These are phyloP conservation scores for Emericellopsis atlantica DNA, from an alignment of 2,329 filamentous ascomycete genomes.

Conservation along the genomic window DNA sequence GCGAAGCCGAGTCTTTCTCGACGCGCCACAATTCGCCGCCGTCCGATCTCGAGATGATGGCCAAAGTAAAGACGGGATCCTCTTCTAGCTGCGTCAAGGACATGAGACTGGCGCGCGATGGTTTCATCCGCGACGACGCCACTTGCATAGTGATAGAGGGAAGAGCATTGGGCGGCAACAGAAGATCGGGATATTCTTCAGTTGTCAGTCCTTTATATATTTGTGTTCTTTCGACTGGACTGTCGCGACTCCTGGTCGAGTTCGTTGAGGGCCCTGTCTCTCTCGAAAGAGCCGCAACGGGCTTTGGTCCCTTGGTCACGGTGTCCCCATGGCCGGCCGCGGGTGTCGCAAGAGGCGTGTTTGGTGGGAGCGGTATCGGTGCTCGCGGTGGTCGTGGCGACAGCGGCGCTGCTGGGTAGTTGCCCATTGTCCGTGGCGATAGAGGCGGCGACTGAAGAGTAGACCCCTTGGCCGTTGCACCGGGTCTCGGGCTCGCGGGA, in stretches of 20 bases:
- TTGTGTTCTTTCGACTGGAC: slow-evolving; percentile 28
- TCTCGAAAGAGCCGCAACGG: not conserved
- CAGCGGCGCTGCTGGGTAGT: slow-evolving; percentile 39
- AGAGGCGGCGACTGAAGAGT: slow-evolving; percentile 52
- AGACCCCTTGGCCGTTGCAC: slow-evolving; percentile 32
- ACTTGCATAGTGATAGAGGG: slow-evolving; percentile 78
- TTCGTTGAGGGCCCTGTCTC: not conserved
- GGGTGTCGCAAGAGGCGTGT: slow-evolving; percentile 43
- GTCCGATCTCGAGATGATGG: slow-evolving; percentile 67
- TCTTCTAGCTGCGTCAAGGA: slow-evolving; percentile 72
- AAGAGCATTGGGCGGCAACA: slow-evolving; percentile 79
- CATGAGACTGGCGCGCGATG: slow-evolving; percentile 75
- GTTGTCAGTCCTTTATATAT: slow-evolving; percentile 71
- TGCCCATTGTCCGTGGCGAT: slow-evolving; percentile 42
- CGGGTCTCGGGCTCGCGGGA: slow-evolving; percentile 46
- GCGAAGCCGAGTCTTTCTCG: slow-evolving; percentile 77
- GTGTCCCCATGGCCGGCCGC: not conserved
- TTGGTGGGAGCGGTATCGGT: slow-evolving; percentile 59
- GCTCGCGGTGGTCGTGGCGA: slow-evolving; percentile 65
- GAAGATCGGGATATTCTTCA: slow-evolving; percentile 74
- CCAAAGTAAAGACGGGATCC: slow-evolving; percentile 87
- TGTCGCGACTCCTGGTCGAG: slow-evolving; percentile 6
- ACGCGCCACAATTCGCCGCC: slow-evolving; percentile 79
- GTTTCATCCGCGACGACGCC: slow-evolving; percentile 88
- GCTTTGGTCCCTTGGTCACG: slow-evolving; percentile 2